Percentiles rank a stretch among this genome's conserved stretches.
phyloP scores from a whole-genome alignment of 2,329 filamentous ascomycete species.

The Epichloe sylvatica region DNA sequence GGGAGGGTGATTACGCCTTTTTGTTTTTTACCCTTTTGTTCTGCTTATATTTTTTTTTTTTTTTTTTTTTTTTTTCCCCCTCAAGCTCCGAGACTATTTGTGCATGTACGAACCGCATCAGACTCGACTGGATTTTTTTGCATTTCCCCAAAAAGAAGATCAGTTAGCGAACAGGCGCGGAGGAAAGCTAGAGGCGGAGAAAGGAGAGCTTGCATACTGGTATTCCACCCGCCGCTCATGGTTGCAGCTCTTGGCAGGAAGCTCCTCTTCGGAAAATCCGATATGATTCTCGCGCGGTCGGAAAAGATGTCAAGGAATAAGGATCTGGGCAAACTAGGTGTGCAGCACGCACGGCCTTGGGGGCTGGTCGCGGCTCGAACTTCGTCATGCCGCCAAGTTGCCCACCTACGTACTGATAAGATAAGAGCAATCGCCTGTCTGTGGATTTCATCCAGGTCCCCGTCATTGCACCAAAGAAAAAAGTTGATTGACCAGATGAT shows the following conservation, averaged over 20 bases:
- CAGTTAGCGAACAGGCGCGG: conserved; percentile 1
- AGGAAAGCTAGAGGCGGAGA: not conserved
- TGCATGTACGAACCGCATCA: conserved; percentile 57
- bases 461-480: no score
- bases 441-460: no score
- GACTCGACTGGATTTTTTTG: conserved; percentile 52
- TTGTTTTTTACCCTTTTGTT: not conserved
- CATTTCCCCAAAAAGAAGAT: not conserved
- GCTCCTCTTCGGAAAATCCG: no score
- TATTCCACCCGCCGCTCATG: conserved; percentile 87
- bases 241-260: conserved; percentile 4
- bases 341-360: not conserved
- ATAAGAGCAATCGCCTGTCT: not conserved
- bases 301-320: not conserved
- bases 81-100: not conserved
- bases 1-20: conserved; percentile 95
- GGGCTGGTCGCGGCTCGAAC: not conserved
- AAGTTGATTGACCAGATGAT: no score
- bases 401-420: conserved; percentile 1
- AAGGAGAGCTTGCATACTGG: conserved; percentile 39
- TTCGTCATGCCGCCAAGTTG: not conserved
- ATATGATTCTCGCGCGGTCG: not conserved
- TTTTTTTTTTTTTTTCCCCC: no score
- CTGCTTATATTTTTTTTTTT: not conserved
- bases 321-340: not conserved